Base-by-base conservation (phyloP, 306 rosid genomes). In the Alnus rubra region DNA sequence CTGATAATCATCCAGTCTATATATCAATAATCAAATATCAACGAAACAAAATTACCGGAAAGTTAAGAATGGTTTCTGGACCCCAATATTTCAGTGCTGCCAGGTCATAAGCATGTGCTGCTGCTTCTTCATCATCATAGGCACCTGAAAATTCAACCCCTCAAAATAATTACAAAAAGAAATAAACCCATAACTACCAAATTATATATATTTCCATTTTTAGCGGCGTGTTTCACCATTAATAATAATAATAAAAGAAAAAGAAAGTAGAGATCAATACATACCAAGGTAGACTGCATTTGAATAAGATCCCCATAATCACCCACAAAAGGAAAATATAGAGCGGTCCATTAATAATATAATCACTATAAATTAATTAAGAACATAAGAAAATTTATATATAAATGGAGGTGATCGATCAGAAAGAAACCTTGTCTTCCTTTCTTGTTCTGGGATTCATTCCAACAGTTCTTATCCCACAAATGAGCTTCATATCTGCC, bases 21-120 rank as follows among this genome's bases (percentile, higher is more conserved):
- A 23, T 23, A 23, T 23, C 28, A 23, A 23, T 23, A 23, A 23
- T 23, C 18, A 31, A 53, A 19, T 30, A 54, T 53, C 8, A n/a
- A 74, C 47, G 12, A 33, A 60, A 31, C 14, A 42, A 42, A 59
- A 47, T 59, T 89, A 94, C 98, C 28, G 97, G 92, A 65, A 92
- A 92, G 82, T 94, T 94, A 83, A 94, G 95, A 72, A 88, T 86
- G 56, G 97, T 87, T 50, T 87, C 88, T 69, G 83, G 92, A 78
- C 98, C 98, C 98, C 98, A 92, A 62, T 91, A 94, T 88, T 94
- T 94, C 87, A 94, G 89, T 86, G 98, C 98, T 65, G 98, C 98
- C 88, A 92, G 88, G 83, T 94, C 98, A 90, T 94, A 94, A 63
- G 98, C 97, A 89, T 85, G 98, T 87, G 97, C 98, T 44, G 97